These are phyloP conservation scores for Aspergillus funiculosus DNA, from an alignment of 495 filamentous ascomycete species.

Conservation along the genomic window DNA sequence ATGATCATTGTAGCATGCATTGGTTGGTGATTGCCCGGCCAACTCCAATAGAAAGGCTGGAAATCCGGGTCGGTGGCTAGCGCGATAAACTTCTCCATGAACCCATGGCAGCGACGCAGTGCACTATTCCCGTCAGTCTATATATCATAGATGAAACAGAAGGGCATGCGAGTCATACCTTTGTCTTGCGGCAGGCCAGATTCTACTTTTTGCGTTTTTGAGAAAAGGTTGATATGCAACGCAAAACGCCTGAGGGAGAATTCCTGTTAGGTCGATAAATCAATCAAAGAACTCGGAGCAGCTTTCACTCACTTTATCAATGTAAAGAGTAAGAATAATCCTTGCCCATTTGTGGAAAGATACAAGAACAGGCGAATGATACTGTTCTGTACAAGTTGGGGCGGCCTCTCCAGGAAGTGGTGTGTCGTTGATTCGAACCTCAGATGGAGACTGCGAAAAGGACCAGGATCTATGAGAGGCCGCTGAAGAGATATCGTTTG, in stretches of 20 bases:
- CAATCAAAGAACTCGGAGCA: no score
- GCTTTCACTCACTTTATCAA: constrained; percentile 38
- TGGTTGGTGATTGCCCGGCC: constrained; percentile 52
- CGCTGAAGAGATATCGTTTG: constrained; percentile 10
- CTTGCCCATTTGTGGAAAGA: constrained; percentile 45
- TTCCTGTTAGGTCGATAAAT: no score
- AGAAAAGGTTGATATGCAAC: constrained; percentile 52
- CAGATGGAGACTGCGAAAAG: constrained; percentile 28
- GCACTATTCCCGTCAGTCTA: constrained; percentile 33
- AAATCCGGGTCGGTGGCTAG: constrained; percentile 48
- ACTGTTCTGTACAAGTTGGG: constrained; percentile 39
- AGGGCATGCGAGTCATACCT: constrained; percentile 27
- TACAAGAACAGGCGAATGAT: constrained; percentile 40
- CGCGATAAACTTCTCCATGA: constrained; percentile 51
- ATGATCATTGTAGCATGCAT: constrained; percentile 56
- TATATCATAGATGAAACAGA: neutral
- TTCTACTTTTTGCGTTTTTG: constrained; percentile 49
- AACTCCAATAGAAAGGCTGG: constrained; percentile 55
- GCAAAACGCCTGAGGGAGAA: constrained; percentile 37
- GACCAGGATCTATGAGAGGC: constrained; percentile 24
- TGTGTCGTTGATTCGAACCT: constrained; percentile 22
- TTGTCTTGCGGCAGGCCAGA: constrained; percentile 49
- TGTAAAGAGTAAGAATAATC: constrained; percentile 41
- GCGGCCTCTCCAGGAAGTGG: constrained; percentile 36
- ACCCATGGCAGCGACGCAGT: constrained; percentile 49